phyloP scores from a whole-genome alignment of 306 rosid species.

The Trifolium pratense region DNA sequence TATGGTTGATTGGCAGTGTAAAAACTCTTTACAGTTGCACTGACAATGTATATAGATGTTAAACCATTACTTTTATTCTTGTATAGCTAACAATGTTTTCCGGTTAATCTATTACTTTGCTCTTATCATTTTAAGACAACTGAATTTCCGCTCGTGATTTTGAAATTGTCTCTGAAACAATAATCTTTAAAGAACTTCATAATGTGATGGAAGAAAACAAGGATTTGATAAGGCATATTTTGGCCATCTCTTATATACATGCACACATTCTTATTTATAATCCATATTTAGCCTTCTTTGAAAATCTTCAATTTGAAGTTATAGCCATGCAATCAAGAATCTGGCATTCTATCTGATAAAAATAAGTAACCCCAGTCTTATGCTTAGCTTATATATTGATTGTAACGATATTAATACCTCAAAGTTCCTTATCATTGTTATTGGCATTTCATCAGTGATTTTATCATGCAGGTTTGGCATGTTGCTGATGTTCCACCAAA shows the following conservation, averaged over 20 bases:
- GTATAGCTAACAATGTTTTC: conserved; percentile 10
- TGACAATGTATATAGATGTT: background rate
- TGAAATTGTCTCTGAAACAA: conserved; percentile 24
- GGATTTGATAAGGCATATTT: background rate
- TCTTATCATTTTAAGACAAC: conserved; percentile 15
- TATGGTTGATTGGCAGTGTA: background rate
- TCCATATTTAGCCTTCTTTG: conserved; percentile 14
- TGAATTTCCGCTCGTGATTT: conserved; percentile 18
- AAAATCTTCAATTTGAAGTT: conserved; percentile 17
- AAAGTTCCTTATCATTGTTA: conserved; percentile 7
- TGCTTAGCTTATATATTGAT: conserved; percentile 27
- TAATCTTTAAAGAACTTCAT: conserved; percentile 23
- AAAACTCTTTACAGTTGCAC: too few relatives aligned
- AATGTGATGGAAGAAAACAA: conserved; percentile 24
- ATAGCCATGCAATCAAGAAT: conserved; percentile 28
- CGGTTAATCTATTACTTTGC: background rate
- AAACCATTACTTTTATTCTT: conserved; percentile 12
- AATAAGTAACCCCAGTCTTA: background rate
- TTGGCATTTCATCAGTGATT: conserved; percentile 36
- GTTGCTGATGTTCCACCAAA: conserved; percentile 74
- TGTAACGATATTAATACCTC: conserved; percentile 15
- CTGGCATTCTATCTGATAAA: conserved; percentile 2
- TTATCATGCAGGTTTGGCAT: conserved; percentile 79
- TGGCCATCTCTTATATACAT: background rate
- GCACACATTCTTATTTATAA: background rate